phyloP scores from a whole-genome alignment of 2,329 filamentous ascomycete species.

The Fusarium guadeloupense region DNA sequence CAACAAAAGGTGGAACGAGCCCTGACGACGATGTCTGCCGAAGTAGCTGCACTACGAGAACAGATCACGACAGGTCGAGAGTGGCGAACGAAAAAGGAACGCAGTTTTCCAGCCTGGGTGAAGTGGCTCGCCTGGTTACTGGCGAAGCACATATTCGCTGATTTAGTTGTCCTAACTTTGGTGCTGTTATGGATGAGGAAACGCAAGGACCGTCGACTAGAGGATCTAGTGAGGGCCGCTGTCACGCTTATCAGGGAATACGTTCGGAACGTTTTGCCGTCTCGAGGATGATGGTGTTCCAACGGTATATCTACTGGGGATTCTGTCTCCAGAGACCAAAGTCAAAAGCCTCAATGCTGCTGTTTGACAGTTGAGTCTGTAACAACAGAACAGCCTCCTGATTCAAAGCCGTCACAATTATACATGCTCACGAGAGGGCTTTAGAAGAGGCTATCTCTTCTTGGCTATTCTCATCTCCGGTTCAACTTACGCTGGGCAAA shows the following conservation, averaged over 20 bases:
- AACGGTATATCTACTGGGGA: neutral
- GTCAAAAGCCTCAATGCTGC: neutral
- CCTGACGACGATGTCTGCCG: slow-evolving; percentile 87
- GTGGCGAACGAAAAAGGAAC: slow-evolving; percentile 71
- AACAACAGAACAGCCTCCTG: neutral
- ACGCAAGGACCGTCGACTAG: slow-evolving; percentile 74
- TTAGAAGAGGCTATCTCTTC: neutral
- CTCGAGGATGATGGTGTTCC: slow-evolving; percentile 54
- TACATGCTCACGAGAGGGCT: neutral
- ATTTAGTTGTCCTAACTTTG: slow-evolving; percentile 71
- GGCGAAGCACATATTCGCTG: slow-evolving; percentile 77
- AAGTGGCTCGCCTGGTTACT: slow-evolving; percentile 75
- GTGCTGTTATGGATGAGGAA: slow-evolving; percentile 77
- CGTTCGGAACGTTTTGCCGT: slow-evolving; percentile 65
- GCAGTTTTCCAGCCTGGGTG: slow-evolving; percentile 74
- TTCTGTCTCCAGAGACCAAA: neutral
- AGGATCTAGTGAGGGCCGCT: slow-evolving; percentile 76
- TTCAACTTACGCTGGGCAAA: neutral
- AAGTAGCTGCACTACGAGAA: slow-evolving; percentile 90
- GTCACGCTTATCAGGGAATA: slow-evolving; percentile 68
- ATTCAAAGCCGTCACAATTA: neutral
- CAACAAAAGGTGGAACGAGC: slow-evolving; percentile 84
- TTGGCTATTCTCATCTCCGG: neutral
- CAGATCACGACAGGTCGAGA: slow-evolving; percentile 83
- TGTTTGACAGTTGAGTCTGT: neutral